Percentiles rank a stretch among this genome's conserved stretches.
phyloP scores from a whole-genome alignment of 2,329 filamentous ascomycete species.

The Xylariales sp. region DNA sequence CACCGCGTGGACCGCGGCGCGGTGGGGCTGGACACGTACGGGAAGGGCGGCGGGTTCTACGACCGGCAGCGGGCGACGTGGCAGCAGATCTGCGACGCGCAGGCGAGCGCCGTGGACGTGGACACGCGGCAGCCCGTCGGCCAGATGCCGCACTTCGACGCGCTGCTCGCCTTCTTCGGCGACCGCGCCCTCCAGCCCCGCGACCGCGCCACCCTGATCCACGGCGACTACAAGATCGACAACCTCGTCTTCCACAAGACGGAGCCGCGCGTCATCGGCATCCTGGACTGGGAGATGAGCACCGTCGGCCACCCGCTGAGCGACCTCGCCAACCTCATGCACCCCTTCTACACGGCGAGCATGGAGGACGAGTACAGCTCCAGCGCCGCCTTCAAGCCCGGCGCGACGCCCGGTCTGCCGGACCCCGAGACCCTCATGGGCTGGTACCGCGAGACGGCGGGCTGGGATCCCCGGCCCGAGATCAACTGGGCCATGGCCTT shows the following conservation, averaged over 20 bases:
- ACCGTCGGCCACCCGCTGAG: constrained; percentile 94
- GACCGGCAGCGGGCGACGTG: constrained; percentile 81
- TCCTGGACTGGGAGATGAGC: constrained; percentile 98
- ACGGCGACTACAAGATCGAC: constrained; percentile 96
- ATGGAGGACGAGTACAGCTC: constrained; percentile 23
- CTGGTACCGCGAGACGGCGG: constrained; percentile 65
- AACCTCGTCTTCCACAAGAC: constrained; percentile 88
- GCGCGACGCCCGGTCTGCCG: constrained; percentile 55
- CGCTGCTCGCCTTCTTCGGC: constrained; percentile 74
- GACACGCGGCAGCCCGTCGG: constrained; percentile 76
- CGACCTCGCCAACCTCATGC: constrained; percentile 77
- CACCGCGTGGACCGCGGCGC: constrained; percentile 66
- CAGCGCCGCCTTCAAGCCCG: constrained; percentile 52
- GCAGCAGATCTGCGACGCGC: constrained; percentile 69
- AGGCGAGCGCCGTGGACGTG: constrained; percentile 69
- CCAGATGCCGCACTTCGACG: constrained; percentile 75
- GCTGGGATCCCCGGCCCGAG: constrained; percentile 59
- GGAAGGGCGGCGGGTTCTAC: constrained; percentile 74
- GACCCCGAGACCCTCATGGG: constrained; percentile 46
- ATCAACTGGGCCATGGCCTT: constrained; percentile 59
- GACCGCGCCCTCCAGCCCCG: constrained; percentile 65
- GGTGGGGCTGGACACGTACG: constrained; percentile 69
- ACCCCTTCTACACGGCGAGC: constrained; percentile 40
- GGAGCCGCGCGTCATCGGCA: constrained; percentile 77
- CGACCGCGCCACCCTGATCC: constrained; percentile 76